phyloP scores from a whole-genome alignment of 768 basidiomycete species.

The Pulveroboletus sp. region DNA sequence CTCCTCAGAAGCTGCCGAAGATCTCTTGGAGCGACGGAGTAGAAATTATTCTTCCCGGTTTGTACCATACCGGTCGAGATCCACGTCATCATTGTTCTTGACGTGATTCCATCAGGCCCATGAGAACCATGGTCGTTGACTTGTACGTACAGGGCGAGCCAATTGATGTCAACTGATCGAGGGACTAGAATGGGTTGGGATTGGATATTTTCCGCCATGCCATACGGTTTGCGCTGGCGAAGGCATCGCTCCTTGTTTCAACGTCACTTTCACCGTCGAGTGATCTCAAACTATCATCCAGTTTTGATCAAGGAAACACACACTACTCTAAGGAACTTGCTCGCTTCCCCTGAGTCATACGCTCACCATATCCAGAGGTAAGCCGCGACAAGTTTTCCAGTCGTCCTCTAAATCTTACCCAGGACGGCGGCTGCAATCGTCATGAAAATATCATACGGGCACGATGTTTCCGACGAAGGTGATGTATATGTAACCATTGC shows the following conservation, averaged over 20 bases:
- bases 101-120: constrained; percentile 26
- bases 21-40: constrained; percentile 46
- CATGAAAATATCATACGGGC: constrained; percentile 41
- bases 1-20: constrained; percentile 36
- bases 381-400: background rate
- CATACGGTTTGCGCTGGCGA: constrained; percentile 36
- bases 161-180: background rate
- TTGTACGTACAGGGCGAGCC: constrained; percentile 30
- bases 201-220: constrained; percentile 43
- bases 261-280: constrained; percentile 33
- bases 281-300: constrained; percentile 26
- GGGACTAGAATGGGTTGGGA: constrained; percentile 42
- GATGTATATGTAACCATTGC: constrained; percentile 41
- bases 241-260: constrained; percentile 38
- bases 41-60: constrained; percentile 41
- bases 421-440: constrained; percentile 38
- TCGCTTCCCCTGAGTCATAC: constrained; percentile 36
- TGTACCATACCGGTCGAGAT: background rate
- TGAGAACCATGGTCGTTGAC: constrained; percentile 41
- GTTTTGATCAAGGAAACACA: constrained; percentile 34
- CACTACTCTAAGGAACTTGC: constrained; percentile 36
- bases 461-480: constrained; percentile 33
- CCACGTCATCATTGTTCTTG: background rate
- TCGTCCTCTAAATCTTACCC: background rate
- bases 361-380: constrained; percentile 36